Conservation (phyloP, 495 filamentous ascomycete genomes). For the Trichoderma erinaceum region DNA sequence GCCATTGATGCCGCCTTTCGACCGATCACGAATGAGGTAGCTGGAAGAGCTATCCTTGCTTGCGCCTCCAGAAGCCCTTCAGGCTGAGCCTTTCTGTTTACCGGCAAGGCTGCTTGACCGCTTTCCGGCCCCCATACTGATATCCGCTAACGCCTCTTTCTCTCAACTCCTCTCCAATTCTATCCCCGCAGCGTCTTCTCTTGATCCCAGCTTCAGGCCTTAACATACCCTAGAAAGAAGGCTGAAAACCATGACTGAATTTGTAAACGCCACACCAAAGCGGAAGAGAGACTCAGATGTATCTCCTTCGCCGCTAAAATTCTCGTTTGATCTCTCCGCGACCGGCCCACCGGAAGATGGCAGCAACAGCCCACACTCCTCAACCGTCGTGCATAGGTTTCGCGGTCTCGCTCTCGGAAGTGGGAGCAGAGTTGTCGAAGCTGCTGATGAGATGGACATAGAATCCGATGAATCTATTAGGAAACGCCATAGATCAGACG, state of each 20-base stretch:
- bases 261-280: slow-evolving; percentile 37
- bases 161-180: not conserved
- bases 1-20: not conserved
- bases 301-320: slow-evolving; percentile 19
- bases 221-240: not conserved
- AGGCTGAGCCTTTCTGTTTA: not conserved
- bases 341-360: slow-evolving; percentile 31
- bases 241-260: not conserved
- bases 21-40: not conserved
- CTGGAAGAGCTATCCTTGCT: not conserved
- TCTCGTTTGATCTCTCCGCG: slow-evolving; percentile 32
- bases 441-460: slow-evolving; percentile 25
- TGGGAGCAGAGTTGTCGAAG: slow-evolving; percentile 34
- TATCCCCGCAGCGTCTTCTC: not conserved
- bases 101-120: slow-evolving; percentile 7
- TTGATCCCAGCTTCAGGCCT: not conserved
- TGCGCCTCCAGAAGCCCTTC: not conserved
- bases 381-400: slow-evolving; percentile 58
- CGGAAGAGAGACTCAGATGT: slow-evolving; percentile 38
- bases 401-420: slow-evolving; percentile 53
- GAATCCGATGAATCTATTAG: slow-evolving; percentile 16
- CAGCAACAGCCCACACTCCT: slow-evolving; percentile 54
- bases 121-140: not conserved
- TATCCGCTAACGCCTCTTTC: not conserved
- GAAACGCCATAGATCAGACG: slow-evolving; percentile 19